Base-by-base conservation (phyloP, 306 rosid genomes). In the Leucaena leucocephala region DNA sequence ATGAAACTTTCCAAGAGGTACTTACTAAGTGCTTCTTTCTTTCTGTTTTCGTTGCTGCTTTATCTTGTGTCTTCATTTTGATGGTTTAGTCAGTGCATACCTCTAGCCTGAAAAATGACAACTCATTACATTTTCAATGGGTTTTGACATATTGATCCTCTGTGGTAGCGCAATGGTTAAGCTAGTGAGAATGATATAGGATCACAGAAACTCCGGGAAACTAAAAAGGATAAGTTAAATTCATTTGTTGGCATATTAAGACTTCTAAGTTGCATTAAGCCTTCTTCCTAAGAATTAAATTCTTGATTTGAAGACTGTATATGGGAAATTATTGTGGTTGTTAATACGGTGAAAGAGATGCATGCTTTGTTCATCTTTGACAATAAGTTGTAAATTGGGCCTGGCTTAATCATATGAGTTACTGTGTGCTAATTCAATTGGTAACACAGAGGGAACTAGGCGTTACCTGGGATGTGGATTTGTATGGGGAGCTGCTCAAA, bases 401-500 rank as follows among this genome's bases (percentile, higher is more conserved):
- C 63, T 75, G 72, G 4, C 33, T 70, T 19, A 38, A 52, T 22
- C 66, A 19, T 11, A 55, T 61, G 78, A 69, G 62, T 82, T 72
- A 62, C 33, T 71, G 0, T 48, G 49, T 21, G 36, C 54, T n/a
- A 44, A 68, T 68, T 44, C 73, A 43, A 49, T 81, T 81, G 82
- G 81, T 21, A 34, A 68, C 66, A 42, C 87, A 95, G 98, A 93
- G 76, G 88, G 96, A 90, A 82, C 86, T 95, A 86, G 96, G 97
- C 7, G 91, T 91, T 78, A 87, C 94, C 0, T 93, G 99, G 99
- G 96, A 91, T 84, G 99, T 95, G 43, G 97, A 95, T 59, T 89
- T 95, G 88, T 95, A 92, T 8, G 98, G 98, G 9, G 96, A 95
- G 78, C 83, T 95, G 81, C 98, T 95, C 87, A 92, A 95, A 84